Evolutionary conservation across 1,139 yeast species (phyloP).

Genomic region (Magnusiomyces paraingens): DNA sequence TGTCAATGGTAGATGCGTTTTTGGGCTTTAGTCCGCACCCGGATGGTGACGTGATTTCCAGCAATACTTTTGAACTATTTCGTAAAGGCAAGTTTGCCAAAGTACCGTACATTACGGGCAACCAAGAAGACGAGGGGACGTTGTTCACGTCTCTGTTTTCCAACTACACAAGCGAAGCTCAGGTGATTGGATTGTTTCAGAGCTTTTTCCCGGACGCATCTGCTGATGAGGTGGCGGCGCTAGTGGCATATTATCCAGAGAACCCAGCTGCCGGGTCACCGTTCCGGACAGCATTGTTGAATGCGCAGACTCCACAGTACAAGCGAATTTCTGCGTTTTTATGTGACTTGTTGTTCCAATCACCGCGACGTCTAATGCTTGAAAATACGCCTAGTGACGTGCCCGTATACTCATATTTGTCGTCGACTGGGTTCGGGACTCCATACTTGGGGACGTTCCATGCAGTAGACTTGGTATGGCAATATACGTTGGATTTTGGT

Average conservation of each 20-base stretch:
- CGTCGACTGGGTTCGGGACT: constrained; percentile 2
- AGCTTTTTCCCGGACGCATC: constrained; percentile 11
- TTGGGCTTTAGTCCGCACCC: constrained; percentile 20
- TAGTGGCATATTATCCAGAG: constrained; percentile 17
- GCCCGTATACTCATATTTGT: not conserved
- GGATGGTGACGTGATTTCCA: constrained; percentile 19
- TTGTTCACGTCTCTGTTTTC: constrained; percentile 16
- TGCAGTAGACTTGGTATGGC: constrained; percentile 8
- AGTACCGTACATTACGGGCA: constrained; percentile 22
- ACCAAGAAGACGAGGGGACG: constrained; percentile 24
- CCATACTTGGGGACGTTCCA: constrained; percentile 8
- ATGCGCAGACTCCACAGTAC: constrained; percentile 16
- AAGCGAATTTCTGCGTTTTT: constrained; percentile 21
- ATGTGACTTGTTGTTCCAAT: constrained; percentile 20
- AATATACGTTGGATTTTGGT: constrained; percentile 4
- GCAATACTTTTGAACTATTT: constrained; percentile 13
- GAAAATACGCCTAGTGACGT: not conserved
- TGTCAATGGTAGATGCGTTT: constrained; percentile 9
- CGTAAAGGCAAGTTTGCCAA: constrained; percentile 17
- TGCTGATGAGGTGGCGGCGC: not conserved
- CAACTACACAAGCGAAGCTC: constrained; percentile 15
- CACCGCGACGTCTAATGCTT: constrained; percentile 19
- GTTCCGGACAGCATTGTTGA: constrained; percentile 18
- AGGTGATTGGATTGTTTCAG: constrained; percentile 11
- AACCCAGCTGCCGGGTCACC: constrained; percentile 21